Evolutionary conservation across 2,329 filamentous ascomycete genomes (phyloP), one percentile per base, ranked within the genome.

Genomic region (Albophoma yamanashiensis): DNA sequence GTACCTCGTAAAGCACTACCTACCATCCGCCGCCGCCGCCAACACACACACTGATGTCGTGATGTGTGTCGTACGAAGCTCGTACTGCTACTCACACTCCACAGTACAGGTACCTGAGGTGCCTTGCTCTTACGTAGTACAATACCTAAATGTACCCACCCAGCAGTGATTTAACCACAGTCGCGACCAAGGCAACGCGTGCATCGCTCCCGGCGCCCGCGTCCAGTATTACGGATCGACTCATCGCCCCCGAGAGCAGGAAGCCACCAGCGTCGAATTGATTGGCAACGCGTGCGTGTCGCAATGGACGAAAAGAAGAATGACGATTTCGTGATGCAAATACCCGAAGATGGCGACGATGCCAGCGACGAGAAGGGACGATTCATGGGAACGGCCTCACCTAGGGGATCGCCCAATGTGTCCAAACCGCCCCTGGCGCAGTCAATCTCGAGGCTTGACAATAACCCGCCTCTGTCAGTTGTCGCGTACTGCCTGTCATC

Each of bases 401-500:
- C 59, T 17, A 61, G 61, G 20, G 61, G 57, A 59, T 60, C 61
- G 27, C 56, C 20, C 27, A 36, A 34, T n/a, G 47, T 12, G 11
- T 27, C 47, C 27, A 27, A 27, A 12, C 47, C 27, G 17, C 14
- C 27, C 47, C 20, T 53, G 47, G 27, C 31, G 15, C 47, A 62
- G 40, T 61, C 62, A 80, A 55, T 73, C 78, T 64, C 76, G 79
- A 67, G 73, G 42, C 22, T 91, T 63, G 83, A 87, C 68, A 91
- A 92, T 76, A 94, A 86, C 74, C 90, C 55, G 73, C 94, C 55
- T 5, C 40, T 57, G 7, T 92, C 93, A 27, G 89, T 99, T 68
- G 72, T 96, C 65, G 86, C 90, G 55, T 99, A 99, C 80, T 99
- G 94, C 75, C 80, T 89, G 69, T 91, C 93, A 58, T 97, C 92